Evolutionary conservation across 768 basidiomycete genomes (phyloP).

Genomic region (Boletus reticulatus): DNA sequence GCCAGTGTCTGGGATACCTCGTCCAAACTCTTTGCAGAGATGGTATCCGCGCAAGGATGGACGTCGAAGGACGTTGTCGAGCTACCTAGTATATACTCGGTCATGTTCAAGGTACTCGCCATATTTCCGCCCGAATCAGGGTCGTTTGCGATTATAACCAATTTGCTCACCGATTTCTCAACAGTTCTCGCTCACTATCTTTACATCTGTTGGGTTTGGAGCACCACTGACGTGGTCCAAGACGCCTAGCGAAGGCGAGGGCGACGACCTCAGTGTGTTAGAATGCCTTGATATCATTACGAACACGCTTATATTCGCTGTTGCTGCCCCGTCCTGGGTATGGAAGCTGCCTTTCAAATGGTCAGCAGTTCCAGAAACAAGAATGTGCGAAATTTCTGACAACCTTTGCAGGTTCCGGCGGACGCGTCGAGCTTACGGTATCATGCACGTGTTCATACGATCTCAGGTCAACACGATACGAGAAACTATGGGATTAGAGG

Average conservation of each 20-base stretch:
- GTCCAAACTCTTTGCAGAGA: conserved; percentile 11
- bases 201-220: conserved; percentile 22
- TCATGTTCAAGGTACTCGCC: conserved; percentile 8
- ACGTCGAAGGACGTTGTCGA: conserved; percentile 7
- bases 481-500: conserved; percentile 1
- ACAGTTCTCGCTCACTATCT: conserved; percentile 15
- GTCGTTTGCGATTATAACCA: not conserved
- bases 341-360: conserved; percentile 19
- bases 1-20: conserved; percentile 13
- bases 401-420: conserved; percentile 11
- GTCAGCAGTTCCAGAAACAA: not conserved
- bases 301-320: not conserved
- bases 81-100: conserved; percentile 3
- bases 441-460: conserved; percentile 14
- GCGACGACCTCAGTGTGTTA: conserved; percentile 5
- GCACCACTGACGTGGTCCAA: conserved; percentile 12
- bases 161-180: not conserved
- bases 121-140: too few relatives aligned
- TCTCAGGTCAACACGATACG: conserved; percentile 10
- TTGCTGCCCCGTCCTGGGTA: conserved; percentile 14
- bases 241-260: not conserved
- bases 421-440: conserved; percentile 19
- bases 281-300: conserved; percentile 11
- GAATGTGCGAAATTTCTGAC: not conserved
- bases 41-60: conserved; percentile 14